A percentile compares a stretch with the other conserved stretches of the same genome.
These are phyloP conservation scores for Dentipellis fragilis DNA, from an alignment of 768 basidiomycete genomes.

Conservation along the genomic window DNA sequence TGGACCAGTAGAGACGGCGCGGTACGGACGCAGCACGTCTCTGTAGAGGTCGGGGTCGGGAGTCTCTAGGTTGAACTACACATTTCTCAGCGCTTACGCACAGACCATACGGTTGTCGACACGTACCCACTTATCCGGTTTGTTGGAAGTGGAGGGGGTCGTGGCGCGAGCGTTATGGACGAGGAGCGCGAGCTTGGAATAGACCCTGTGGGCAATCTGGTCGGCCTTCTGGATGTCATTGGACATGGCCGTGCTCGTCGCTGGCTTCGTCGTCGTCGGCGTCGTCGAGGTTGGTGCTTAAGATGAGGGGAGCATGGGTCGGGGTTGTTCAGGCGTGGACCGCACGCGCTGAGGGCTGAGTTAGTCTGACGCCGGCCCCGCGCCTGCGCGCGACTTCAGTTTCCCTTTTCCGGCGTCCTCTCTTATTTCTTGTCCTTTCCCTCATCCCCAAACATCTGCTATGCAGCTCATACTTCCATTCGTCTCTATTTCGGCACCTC, in stretches of 20 bases:
- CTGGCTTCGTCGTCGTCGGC: not conserved
- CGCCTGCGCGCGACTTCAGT: too few relatives aligned
- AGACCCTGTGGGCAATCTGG: constrained; percentile 79
- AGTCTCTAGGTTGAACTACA: constrained; percentile 74
- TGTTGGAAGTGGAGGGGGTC: constrained; percentile 32
- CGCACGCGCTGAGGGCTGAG: too few relatives aligned
- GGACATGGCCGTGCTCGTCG: constrained; percentile 31
- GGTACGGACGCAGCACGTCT: constrained; percentile 52
- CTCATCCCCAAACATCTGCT: too few relatives aligned
- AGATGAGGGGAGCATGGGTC: too few relatives aligned
- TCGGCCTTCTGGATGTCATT: constrained; percentile 61
- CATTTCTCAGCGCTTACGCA: not conserved
- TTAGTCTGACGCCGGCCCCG: too few relatives aligned
- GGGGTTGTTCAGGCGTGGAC: too few relatives aligned
- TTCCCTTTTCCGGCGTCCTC: too few relatives aligned
- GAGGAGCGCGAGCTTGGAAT: constrained; percentile 72
- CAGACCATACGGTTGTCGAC: too few relatives aligned
- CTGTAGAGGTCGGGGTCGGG: constrained; percentile 63
- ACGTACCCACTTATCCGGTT: constrained; percentile 78
- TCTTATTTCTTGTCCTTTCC: too few relatives aligned
- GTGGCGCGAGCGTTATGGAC: constrained; percentile 68
- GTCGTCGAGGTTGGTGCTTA: not conserved
- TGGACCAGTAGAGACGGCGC: constrained; percentile 37
- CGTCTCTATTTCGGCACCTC: too few relatives aligned
- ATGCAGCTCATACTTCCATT: too few relatives aligned